Percentiles rank a stretch among this genome's conserved stretches.
Evolutionary conservation across 371 early-diverging fungal genomes (phyloP).

Genomic region (Mortierella sp.): DNA sequence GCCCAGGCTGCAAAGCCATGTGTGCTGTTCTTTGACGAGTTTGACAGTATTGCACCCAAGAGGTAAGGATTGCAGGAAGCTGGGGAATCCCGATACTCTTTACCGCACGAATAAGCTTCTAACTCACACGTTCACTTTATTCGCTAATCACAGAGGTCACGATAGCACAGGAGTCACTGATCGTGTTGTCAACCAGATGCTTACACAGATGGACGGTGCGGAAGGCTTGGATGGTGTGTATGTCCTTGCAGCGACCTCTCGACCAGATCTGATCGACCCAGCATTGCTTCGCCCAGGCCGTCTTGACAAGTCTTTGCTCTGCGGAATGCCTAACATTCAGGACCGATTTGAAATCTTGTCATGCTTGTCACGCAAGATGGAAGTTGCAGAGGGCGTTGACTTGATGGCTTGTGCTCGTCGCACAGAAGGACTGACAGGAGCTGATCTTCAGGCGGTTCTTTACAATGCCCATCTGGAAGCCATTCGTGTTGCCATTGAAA

Average conservation of each 20-base stretch:
- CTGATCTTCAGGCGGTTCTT: conserved; percentile 93
- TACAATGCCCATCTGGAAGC: conserved; percentile 94
- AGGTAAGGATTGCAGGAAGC: conserved; percentile 57
- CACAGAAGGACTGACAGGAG: conserved; percentile 87
- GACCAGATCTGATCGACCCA: conserved; percentile 99
- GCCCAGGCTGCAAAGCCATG: conserved; percentile 93
- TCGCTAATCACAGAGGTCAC: conserved; percentile 71
- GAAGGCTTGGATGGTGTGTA: conserved; percentile 92
- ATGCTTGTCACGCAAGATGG: conserved; percentile 74
- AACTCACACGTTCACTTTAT: conserved; percentile 4
- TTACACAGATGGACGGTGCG: conserved; percentile 97
- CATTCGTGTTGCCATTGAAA: conserved; percentile 78
- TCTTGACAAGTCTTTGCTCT: conserved; percentile 94
- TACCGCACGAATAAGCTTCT: too few relatives aligned
- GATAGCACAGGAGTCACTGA: conserved; percentile 95
- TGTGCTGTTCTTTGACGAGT: conserved; percentile 96
- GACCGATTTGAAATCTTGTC: conserved; percentile 81
- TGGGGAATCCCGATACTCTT: too few relatives aligned
- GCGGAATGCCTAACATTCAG: conserved; percentile 80
- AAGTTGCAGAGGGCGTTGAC: conserved; percentile 67
- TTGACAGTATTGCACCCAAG: conserved; percentile 94
- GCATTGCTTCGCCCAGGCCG: conserved; percentile 98
- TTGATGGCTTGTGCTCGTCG: conserved; percentile 68
- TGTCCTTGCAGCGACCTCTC: conserved; percentile 95
- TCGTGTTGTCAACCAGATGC: conserved; percentile 95